These are phyloP conservation scores for Bondarzewia mesenterica DNA, from an alignment of 1,284 basidiomycete genomes.

Conservation along the genomic window DNA sequence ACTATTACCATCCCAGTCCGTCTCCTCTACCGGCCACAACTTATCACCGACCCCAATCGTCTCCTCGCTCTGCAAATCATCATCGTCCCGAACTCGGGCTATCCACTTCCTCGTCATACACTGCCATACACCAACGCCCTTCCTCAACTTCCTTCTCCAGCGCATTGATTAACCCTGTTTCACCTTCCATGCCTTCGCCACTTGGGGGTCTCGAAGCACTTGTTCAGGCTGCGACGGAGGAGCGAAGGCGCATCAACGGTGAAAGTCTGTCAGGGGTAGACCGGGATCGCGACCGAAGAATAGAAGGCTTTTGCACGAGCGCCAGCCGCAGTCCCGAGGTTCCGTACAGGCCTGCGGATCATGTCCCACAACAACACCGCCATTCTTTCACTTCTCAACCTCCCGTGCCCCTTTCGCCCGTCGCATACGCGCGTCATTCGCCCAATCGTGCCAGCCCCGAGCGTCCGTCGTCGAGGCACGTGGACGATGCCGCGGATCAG, in stretches of 20 bases:
- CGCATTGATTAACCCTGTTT: constrained; percentile 9
- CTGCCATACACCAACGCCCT: constrained; percentile 8
- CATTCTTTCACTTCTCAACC: background rate
- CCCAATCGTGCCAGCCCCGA: background rate
- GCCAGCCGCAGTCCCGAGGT: constrained; percentile 19
- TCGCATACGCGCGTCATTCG: background rate
- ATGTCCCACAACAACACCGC: background rate
- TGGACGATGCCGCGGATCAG: too few species aligned
- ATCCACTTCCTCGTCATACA: background rate
- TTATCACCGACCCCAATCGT: background rate
- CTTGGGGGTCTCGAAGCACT: constrained; percentile 28
- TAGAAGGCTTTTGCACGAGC: constrained; percentile 12
- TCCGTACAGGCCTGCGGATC: constrained; percentile 2
- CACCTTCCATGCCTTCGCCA: constrained; percentile 16
- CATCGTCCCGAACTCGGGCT: background rate
- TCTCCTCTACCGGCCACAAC: background rate
- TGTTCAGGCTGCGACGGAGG: constrained; percentile 47
- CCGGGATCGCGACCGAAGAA: constrained; percentile 3
- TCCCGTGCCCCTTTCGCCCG: too few species aligned
- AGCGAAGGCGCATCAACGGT: constrained; percentile 35
- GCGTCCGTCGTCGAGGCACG: background rate
- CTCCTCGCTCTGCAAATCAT: background rate
- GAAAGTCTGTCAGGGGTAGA: constrained; percentile 14
- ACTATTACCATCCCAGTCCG: background rate
- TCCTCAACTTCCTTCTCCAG: constrained; percentile 7